These are phyloP conservation scores for Ceratobasidium sp. DNA, from an alignment of 1,284 basidiomycete genomes.

Conservation along the genomic window DNA sequence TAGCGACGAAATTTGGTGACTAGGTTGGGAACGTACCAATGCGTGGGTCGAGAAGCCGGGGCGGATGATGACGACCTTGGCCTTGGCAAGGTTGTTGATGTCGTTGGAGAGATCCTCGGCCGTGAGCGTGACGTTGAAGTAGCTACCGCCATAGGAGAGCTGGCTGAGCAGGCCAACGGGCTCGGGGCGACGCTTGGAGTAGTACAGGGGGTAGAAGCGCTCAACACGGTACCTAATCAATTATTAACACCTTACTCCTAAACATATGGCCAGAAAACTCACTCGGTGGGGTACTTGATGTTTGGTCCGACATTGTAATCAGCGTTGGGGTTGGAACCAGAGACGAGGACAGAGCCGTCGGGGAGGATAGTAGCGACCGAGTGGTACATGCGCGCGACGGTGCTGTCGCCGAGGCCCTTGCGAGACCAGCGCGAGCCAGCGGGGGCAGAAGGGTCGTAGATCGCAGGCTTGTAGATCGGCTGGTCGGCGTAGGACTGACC, in stretches of 20 bases:
- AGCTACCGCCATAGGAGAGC: slow-evolving; percentile 81
- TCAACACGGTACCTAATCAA: slow-evolving; percentile 87
- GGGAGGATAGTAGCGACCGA: slow-evolving; percentile 85
- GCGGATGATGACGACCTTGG: slow-evolving; percentile 81
- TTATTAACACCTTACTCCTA: slow-evolving; percentile 49
- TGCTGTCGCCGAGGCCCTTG: slow-evolving; percentile 59
- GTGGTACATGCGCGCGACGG: slow-evolving; percentile 82
- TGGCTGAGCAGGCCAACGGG: slow-evolving; percentile 73
- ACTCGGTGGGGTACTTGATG: slow-evolving; percentile 76
- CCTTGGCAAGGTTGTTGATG: slow-evolving; percentile 72
- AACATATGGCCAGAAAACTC: slow-evolving; percentile 59
- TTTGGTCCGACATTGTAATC: slow-evolving; percentile 80
- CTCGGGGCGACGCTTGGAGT: slow-evolving; percentile 72
- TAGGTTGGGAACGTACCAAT: slow-evolving; percentile 56
- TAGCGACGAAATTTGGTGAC: too few species aligned
- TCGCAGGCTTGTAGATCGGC: slow-evolving; percentile 70
- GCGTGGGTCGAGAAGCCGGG: slow-evolving; percentile 93
- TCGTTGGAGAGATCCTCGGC: slow-evolving; percentile 67
- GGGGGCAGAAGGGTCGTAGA: slow-evolving; percentile 74
- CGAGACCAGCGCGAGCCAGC: slow-evolving; percentile 76
- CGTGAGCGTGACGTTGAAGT: slow-evolving; percentile 65
- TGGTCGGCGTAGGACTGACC: slow-evolving; percentile 55
- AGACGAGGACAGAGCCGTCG: slow-evolving; percentile 82
- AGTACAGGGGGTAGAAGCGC: slow-evolving; percentile 85
- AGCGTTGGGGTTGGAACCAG: slow-evolving; percentile 91